Evolutionary conservation across 2,329 filamentous ascomycete species (phyloP), one percentile per base, ranked within the genome.

Genomic region (Trichophyton schoenleinii): DNA sequence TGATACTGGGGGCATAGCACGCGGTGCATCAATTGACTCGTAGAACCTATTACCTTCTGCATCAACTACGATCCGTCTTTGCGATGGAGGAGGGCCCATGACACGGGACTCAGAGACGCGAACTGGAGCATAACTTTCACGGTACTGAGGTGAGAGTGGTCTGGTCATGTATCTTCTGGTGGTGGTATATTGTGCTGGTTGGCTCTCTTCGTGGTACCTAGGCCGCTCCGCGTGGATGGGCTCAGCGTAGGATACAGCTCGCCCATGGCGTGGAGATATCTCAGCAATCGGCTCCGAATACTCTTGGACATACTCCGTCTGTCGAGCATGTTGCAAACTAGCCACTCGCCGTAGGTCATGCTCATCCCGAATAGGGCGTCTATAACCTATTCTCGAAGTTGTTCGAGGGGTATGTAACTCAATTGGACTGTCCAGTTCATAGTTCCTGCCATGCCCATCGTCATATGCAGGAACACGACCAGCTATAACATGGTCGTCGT

Each of bases 41-140:
- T 83, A 83, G 74, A 91, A 96, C 70, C 89, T 85, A 70, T 89
- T 88, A 46, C 91, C 91, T 72, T 86, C 89, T 64, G 88, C 84
- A 73, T 96, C 91, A 60, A 95, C 79, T 38, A 95, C 80, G 64
- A 96, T 87, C 64, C 86, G 84, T 61, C 85, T 78, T 53, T 82
- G 76, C 18, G 82, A 80, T 5, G 82, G 78, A 22, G 82, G 80
- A 8, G 81, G 78, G 58, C 78, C 78, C 75, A 82, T 79, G 60
- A 72, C 68, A 44, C 76, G 78, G 48, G 72, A 70, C 38, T 78
- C 75, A 36, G 80, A 75, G 31, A 70, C 69, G 42, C 72, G 73
- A 5, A 61, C 31, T 58, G 76, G 74, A 48, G 73, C 72, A 63
- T 77, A 78, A n/a, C 72, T 64, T 57, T 76, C 74, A 20, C 71